phyloP scores from a whole-genome alignment of 2,329 filamentous ascomycete species.

The Fusarium domesticum region DNA sequence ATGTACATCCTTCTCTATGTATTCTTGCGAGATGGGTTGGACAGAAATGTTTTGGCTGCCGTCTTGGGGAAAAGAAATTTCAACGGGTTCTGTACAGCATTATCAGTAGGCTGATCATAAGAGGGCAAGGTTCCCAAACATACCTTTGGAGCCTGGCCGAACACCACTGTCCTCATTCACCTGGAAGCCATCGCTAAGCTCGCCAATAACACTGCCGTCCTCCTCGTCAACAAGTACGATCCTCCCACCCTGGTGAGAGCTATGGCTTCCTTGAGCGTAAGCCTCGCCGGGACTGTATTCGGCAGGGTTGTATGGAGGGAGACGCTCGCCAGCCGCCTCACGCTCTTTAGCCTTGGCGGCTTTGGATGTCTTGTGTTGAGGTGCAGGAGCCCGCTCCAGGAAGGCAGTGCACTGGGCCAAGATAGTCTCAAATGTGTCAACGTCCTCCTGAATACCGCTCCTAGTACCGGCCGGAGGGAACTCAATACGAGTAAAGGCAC shows the following conservation, averaged over 20 bases:
- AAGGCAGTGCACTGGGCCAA: constrained; percentile 97
- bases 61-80: constrained; percentile 69
- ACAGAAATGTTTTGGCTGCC: constrained; percentile 64
- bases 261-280: constrained; percentile 64
- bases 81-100: constrained; percentile 62
- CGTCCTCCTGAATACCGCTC: constrained; percentile 78
- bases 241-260: constrained; percentile 56
- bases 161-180: constrained; percentile 74
- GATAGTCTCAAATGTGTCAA: constrained; percentile 96
- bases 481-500: constrained; percentile 89
- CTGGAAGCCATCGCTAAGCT: constrained; percentile 78
- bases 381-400: constrained; percentile 75
- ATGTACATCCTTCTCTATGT: constrained; percentile 74
- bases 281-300: constrained; percentile 77
- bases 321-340: constrained; percentile 42
- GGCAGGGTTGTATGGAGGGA: constrained; percentile 74
- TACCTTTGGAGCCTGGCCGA: constrained; percentile 88
- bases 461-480: constrained; percentile 74
- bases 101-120: constrained; percentile 1
- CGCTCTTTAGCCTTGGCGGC: constrained; percentile 40
- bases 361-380: constrained; percentile 38
- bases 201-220: constrained; percentile 90
- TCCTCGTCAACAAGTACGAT: constrained; percentile 95
- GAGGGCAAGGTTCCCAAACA: not conserved
- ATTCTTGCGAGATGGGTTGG: constrained; percentile 64